These are phyloP conservation scores for Naganishia vishniacii DNA, from an alignment of 768 basidiomycete genomes.

Conservation along the genomic window DNA sequence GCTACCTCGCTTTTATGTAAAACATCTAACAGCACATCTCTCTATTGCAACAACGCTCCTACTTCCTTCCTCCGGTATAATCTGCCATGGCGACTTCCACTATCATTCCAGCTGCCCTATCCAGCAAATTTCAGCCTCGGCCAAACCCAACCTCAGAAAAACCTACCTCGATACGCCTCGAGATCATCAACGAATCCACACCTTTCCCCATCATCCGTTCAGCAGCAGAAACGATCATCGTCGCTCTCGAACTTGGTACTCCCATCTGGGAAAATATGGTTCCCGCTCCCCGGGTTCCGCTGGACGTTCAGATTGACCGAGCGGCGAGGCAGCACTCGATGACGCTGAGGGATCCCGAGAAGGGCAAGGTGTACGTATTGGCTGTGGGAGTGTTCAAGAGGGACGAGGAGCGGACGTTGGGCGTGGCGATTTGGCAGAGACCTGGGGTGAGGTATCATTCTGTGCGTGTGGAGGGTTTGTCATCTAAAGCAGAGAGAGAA, in stretches of 20 bases:
- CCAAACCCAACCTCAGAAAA: background rate
- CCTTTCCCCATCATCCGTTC: background rate
- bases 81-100: background rate
- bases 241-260: constrained; percentile 9
- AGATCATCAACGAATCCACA: background rate
- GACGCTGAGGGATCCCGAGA: background rate
- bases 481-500: background rate
- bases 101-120: constrained; percentile 1
- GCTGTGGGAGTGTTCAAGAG: background rate
- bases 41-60: no score
- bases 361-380: background rate
- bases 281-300: background rate
- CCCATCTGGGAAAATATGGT: constrained; percentile 8
- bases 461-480: background rate
- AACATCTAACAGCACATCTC: background rate
- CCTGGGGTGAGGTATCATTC: constrained; percentile 7
- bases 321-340: constrained; percentile 1
- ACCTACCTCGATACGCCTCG: background rate
- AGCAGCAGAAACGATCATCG: constrained; percentile 1
- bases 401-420: background rate
- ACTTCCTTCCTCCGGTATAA: no score
- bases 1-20: background rate
- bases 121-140: background rate
- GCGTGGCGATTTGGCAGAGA: constrained; percentile 4
- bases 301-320: constrained; percentile 9